phyloP scores from a whole-genome alignment of 768 basidiomycete genomes.

The Collybiopsis luxurians region DNA sequence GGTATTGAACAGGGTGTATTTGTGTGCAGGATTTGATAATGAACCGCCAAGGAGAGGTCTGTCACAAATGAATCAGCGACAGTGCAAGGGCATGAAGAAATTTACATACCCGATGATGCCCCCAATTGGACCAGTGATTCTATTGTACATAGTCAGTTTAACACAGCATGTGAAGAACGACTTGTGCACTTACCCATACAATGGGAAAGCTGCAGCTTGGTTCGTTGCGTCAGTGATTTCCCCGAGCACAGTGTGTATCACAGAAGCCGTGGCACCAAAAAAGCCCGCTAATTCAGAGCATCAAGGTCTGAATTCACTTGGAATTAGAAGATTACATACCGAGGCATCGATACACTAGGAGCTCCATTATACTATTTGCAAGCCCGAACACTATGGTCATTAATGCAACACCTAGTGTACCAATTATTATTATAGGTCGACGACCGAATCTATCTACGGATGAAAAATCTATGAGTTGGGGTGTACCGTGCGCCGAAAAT shows the following conservation, averaged over 20 bases:
- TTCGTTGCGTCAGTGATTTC: constrained; percentile 67
- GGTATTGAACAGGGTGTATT: constrained; percentile 40
- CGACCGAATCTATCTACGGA: constrained; percentile 55
- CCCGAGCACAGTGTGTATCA: constrained; percentile 60
- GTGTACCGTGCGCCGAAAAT: neutral
- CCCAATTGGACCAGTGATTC: constrained; percentile 47
- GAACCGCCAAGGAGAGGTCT: constrained; percentile 65
- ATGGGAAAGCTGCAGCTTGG: constrained; percentile 54
- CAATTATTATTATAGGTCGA: constrained; percentile 60
- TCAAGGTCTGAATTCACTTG: neutral
- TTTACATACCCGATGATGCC: constrained; percentile 48
- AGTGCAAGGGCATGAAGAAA: neutral
- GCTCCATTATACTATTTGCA: constrained; percentile 44
- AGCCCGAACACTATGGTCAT: constrained; percentile 57
- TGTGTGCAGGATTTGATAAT: constrained; percentile 53
- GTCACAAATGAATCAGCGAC: constrained; percentile 46
- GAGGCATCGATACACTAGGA: constrained; percentile 51
- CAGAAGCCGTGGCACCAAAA: constrained; percentile 61
- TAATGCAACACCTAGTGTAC: constrained; percentile 46
- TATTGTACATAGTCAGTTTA: neutral
- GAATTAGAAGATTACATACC: constrained; percentile 30
- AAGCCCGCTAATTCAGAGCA: constrained; percentile 45
- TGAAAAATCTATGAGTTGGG: neutral
- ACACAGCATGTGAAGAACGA: neutral
- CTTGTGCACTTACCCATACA: constrained; percentile 49